Conservation (phyloP, 108 stramenopile species). For the Nannochloropsis granulata region DNA sequence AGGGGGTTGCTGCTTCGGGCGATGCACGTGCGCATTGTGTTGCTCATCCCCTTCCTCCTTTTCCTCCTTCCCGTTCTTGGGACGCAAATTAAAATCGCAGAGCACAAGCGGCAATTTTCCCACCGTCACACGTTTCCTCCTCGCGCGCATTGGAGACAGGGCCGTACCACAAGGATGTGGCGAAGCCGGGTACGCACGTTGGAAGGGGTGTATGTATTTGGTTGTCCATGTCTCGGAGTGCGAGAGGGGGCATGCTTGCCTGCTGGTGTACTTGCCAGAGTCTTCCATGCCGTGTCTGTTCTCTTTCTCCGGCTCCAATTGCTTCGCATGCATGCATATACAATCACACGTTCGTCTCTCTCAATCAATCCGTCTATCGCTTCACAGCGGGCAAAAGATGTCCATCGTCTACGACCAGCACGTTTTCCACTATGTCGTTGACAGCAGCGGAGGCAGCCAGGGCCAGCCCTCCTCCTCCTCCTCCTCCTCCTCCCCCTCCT, state of each 20-base stretch:
- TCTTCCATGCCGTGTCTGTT: no score
- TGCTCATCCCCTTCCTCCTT: no score
- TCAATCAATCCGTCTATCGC: no score
- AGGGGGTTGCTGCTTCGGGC: no score
- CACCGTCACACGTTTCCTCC: constrained; percentile 84
- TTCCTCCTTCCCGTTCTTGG: neutral
- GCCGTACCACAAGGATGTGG: neutral
- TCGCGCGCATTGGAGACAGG: constrained; percentile 15
- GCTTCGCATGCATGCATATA: neutral
- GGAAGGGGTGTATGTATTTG: no score
- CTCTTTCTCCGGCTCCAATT: no score
- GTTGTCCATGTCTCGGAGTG: no score
- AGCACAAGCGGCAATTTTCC: constrained; percentile 85
- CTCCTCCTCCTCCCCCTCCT: neutral
- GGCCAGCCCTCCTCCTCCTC: neutral
- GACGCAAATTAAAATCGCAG: neutral
- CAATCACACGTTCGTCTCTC: neutral
- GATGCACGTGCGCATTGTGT: no score
- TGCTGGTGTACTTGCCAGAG: no score
- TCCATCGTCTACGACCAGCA: constrained; percentile 36
- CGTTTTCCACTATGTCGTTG: constrained; percentile 78
- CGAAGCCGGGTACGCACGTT: no score
- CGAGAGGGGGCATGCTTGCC: no score
- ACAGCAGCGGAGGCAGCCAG: constrained; percentile 35
- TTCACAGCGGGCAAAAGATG: constrained; percentile 30